These are phyloP conservation scores for Leptographium wingfieldii DNA, from an alignment of 2,329 filamentous ascomycete genomes.

Conservation along the genomic window DNA sequence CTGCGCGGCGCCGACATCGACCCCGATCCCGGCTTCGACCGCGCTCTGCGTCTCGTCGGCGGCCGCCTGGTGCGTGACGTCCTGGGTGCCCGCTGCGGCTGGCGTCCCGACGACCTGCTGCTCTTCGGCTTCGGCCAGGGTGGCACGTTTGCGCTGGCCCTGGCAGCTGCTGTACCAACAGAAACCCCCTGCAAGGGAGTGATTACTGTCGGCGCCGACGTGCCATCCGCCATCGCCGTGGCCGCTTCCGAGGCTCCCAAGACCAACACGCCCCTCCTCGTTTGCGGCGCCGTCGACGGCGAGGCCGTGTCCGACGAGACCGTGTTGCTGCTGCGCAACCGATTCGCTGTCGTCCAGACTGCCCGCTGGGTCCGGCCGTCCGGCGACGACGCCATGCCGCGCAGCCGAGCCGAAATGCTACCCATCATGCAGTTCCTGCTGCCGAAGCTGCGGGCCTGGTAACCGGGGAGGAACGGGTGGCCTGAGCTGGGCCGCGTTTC, in stretches of 20 bases:
- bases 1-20: conserved; percentile 44
- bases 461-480: no score
- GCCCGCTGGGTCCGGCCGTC: conserved; percentile 49
- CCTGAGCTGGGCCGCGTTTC: no score
- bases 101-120: conserved; percentile 45
- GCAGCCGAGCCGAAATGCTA: conserved; percentile 69
- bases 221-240: conserved; percentile 40
- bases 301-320: conserved; percentile 42
- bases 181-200: conserved; percentile 29
- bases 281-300: conserved; percentile 42
- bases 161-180: conserved; percentile 26
- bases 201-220: conserved; percentile 35
- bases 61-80: conserved; percentile 36
- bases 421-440: conserved; percentile 74
- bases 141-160: conserved; percentile 46
- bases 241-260: conserved; percentile 30
- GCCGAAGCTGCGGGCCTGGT: conserved; percentile 11
- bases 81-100: conserved; percentile 44
- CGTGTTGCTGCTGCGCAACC: conserved; percentile 48
- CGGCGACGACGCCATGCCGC: conserved; percentile 68
- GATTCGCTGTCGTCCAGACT: conserved; percentile 54
- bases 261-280: conserved; percentile 48
- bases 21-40: conserved; percentile 47
- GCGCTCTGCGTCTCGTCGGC: conserved; percentile 32
- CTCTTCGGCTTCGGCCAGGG: conserved; percentile 58